These are phyloP conservation scores for Lecanoromycetidae sp. DNA, from an alignment of 2,329 filamentous ascomycete genomes.

Conservation along the genomic window DNA sequence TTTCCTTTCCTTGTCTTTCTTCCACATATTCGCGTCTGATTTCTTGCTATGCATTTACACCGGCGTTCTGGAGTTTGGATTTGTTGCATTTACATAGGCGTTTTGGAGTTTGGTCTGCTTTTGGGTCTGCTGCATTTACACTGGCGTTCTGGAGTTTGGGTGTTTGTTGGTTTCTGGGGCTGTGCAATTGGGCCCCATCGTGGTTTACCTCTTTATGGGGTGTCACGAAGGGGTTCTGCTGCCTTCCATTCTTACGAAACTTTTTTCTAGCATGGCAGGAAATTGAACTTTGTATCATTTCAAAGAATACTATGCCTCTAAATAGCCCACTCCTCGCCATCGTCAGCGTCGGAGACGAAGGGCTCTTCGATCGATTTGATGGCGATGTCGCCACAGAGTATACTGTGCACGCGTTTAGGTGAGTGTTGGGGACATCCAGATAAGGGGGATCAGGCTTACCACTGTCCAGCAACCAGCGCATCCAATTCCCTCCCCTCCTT, in stretches of 20 bases:
- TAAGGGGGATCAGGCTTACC: constrained; percentile 41
- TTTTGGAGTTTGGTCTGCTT: too few species aligned
- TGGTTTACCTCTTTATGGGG: neutral
- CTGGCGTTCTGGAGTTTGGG: neutral
- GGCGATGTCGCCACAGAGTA: constrained; percentile 86
- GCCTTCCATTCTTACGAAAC: too few species aligned
- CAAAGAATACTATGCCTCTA: constrained; percentile 9
- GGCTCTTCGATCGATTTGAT: constrained; percentile 92
- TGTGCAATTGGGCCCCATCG: neutral
- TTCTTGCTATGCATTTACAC: too few species aligned
- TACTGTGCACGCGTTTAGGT: constrained; percentile 39
- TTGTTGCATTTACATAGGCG: too few species aligned
- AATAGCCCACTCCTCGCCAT: constrained; percentile 69
- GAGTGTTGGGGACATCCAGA: neutral
- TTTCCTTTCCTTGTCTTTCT: neutral
- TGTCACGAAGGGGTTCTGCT: neutral
- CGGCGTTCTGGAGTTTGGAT: too few species aligned
- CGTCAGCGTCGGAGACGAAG: constrained; percentile 64
- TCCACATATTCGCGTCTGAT: too few species aligned
- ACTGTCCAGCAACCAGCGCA: constrained; percentile 77
- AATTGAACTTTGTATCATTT: too few species aligned
- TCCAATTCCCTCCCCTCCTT: constrained; percentile 80
- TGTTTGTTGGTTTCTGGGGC: neutral
- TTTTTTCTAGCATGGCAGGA: too few species aligned
- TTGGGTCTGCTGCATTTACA: neutral